Base-by-base conservation (phyloP, 1,284 basidiomycete genomes). In the Apiotrichum mycotoxinovorans region DNA sequence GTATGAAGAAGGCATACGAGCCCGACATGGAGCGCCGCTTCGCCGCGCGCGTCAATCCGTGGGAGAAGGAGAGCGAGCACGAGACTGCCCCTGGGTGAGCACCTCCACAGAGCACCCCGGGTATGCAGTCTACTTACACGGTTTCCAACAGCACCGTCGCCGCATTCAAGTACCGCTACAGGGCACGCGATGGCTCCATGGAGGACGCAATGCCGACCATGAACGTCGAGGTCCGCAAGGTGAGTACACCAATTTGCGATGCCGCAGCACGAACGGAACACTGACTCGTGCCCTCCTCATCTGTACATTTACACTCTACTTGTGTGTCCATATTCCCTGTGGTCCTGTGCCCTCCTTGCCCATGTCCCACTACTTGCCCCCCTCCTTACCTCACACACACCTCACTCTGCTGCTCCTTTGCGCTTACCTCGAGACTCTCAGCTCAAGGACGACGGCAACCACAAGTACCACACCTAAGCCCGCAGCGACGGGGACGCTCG, bases 151-250 rank as follows among this genome's bases (percentile, higher is more conserved):
- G 54, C 35, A 11, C 37, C 25, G 68, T 71, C 48, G 76, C 76
- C 3, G 66, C 67, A 25, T 78, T 78, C 74, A 78, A 78, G 68
- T 78, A 76, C 71, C 68, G 76, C 59, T 71, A 78, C 71, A 69
- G 69, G 66, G 74, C 71, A 38, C 61, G 71, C 30, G 67, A 73
- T 30, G 76, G 76, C 22, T 67, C 69, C 65, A 71, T 67, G 60
- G 74, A 76, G 62, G 76, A 78, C 58, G 59, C 69, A 3, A 61
- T 67, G 42, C 76, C 76, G 11, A 67, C 67, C 33, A 47, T 74
- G 48, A 73, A 70, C 67, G 54, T 59, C 18, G 70, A 72, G 9
- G 52, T 67, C 40, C 61, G 66, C 52, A 65, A 63, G 43, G 72
- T 76, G 56, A 66, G 74, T 68, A 18, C 9, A 23, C 23, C 33